Conservation (phyloP, 306 rosid species). For the Castanea mollissima region DNA sequence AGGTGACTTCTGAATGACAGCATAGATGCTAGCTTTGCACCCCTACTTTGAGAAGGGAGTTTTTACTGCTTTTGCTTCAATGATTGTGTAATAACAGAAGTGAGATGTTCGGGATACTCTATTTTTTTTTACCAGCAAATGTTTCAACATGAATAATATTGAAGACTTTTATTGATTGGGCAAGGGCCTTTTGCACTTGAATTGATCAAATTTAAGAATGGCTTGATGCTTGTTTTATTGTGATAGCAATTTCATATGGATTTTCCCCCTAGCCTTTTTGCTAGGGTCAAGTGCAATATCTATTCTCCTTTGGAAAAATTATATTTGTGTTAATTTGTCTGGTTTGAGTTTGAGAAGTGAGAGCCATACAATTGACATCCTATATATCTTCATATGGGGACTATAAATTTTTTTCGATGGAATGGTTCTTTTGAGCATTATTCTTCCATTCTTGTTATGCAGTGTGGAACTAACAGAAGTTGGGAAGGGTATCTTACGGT, state of each 20-base stretch:
- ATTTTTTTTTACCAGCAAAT: neutral
- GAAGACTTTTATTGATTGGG: neutral
- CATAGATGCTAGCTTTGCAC: conserved; percentile 20
- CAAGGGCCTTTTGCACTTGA: neutral
- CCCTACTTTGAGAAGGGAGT: conserved; percentile 6
- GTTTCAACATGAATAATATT: conserved; percentile 15
- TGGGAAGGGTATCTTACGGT: too few relatives aligned
- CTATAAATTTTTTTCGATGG: neutral
- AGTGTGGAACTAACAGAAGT: too few relatives aligned
- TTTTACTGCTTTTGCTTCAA: conserved; percentile 22
- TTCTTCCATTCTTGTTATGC: neutral
- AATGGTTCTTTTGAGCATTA: neutral
- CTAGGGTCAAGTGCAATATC: neutral
- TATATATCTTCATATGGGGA: neutral
- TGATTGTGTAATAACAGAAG: conserved; percentile 43
- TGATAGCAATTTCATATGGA: neutral
- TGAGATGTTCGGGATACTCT: conserved; percentile 27
- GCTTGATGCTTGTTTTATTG: neutral
- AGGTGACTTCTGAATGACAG: conserved; percentile 52
- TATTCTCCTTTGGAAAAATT: neutral
- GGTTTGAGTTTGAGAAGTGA: neutral
- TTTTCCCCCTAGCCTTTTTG: neutral
- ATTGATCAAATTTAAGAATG: neutral
- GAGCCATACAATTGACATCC: neutral
- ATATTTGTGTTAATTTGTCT: neutral